These are phyloP conservation scores for Pleurotus tuoliensis DNA, from an alignment of 768 basidiomycete species.

Conservation along the genomic window DNA sequence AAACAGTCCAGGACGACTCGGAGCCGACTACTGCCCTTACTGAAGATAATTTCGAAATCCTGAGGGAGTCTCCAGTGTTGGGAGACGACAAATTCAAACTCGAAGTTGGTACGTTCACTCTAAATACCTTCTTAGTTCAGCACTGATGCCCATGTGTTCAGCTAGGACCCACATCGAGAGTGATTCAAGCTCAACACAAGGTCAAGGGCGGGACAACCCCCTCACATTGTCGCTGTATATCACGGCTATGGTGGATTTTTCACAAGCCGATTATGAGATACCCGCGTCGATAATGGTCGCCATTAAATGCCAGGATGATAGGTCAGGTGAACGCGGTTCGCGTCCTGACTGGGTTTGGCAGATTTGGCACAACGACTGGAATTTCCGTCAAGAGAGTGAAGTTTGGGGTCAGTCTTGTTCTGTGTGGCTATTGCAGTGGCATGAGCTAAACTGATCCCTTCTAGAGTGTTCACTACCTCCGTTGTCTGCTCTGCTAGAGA, in stretches of 20 bases:
- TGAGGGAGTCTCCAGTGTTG: conserved; percentile 61
- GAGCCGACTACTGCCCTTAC: conserved; percentile 23
- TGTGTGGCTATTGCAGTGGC: not conserved
- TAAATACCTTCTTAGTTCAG: not conserved
- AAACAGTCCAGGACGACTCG: conserved; percentile 12
- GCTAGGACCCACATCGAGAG: conserved; percentile 20
- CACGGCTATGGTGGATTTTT: conserved; percentile 60
- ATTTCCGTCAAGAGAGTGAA: conserved; percentile 66
- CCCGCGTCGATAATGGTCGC: conserved; percentile 68
- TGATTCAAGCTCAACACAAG: conserved; percentile 14
- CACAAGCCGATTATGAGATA: conserved; percentile 56
- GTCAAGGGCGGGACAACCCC: conserved; percentile 24
- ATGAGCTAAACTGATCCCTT: not conserved
- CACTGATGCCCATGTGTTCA: conserved; percentile 3
- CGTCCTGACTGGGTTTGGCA: conserved; percentile 76
- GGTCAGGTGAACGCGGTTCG: conserved; percentile 56
- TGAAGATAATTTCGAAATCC: conserved; percentile 50
- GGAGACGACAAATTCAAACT: conserved; percentile 72
- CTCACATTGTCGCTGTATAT: conserved; percentile 58
- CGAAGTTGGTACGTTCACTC: conserved; percentile 49
- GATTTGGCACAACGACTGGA: conserved; percentile 65
- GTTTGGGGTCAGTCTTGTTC: conserved; percentile 58
- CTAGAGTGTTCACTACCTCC: conserved; percentile 63
- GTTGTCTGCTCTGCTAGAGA: conserved; percentile 56
- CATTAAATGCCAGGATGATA: conserved; percentile 62